Base-by-base conservation (phyloP, 2,329 filamentous ascomycete genomes). In the Diplodia mutila region DNA sequence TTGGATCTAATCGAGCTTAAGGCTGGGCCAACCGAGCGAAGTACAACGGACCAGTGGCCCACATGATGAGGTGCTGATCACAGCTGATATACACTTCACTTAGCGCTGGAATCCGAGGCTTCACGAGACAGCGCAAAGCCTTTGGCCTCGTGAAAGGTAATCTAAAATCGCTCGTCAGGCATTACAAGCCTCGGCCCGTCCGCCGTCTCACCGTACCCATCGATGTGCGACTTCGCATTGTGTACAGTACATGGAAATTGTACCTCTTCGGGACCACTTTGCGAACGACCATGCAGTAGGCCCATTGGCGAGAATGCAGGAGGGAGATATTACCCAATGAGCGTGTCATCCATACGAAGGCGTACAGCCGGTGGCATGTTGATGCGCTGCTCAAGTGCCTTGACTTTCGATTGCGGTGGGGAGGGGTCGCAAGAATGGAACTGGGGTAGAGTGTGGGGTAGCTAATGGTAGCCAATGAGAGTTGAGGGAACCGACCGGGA, bases 361-460 rank as follows among this genome's bases (percentile, higher is more conserved):
- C 18, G 23, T 25, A 32, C 29, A 39, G 27, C 21, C 27, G 32
- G 12, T 18, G 18, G 25, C 27, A 18, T 52, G 3, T 34, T 21
- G 29, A 25, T 2, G 12, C n/a, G n/a, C n/a, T n/a, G n/a, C n/a
- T n/a, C n/a, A n/a, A n/a, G n/a, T 18, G 46, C 61, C 18, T 25
- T 25, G 14, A 27, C 29, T 21, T 27, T 42, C 11, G 29, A 32
- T 29, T 21, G 48, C 29, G 21, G 49, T 29, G 25, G 34, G 53
- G 48, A 42, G 16, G 49, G 2, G 16, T 6, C 16, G 29, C 21
- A n/a, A 12, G 32, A 54, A 21, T 18, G 32, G 39, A 46, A 27
- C 61, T 29, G 61, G 61, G 61, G 49, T 29, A 42, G 21, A 54
- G 34, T 65, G 61, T 34, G 61, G 61, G 61, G 61, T 39, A 32